Percentiles rank a stretch among this genome's conserved stretches.
Evolutionary conservation across 1,284 basidiomycete species (phyloP).

Genomic region (Neolentinus lepideus): DNA sequence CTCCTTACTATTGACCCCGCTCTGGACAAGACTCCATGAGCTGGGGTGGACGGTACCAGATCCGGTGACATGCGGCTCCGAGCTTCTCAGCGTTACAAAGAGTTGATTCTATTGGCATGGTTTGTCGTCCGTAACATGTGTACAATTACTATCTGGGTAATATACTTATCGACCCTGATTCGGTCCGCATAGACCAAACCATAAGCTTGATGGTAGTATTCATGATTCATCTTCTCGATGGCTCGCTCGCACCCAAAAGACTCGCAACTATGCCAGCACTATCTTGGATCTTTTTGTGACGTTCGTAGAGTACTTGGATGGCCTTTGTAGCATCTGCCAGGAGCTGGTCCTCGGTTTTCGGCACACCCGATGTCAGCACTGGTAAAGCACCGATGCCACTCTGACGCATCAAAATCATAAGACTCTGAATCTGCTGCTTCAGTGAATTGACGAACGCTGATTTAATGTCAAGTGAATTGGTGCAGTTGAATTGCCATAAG

Average conservation of each 20-base stretch:
- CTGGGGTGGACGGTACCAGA: neutral
- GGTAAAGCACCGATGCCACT: conserved; percentile 48
- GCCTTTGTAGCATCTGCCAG: conserved; percentile 27
- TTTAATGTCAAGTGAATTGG: neutral
- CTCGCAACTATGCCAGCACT: conserved; percentile 33
- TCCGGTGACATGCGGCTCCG: too few relatives aligned
- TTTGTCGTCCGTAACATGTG: too few relatives aligned
- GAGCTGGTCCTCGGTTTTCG: conserved; percentile 24
- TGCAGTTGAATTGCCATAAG: conserved; percentile 4
- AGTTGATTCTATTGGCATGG: too few relatives aligned
- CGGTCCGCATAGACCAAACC: neutral
- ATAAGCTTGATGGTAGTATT: neutral
- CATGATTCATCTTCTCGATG: neutral
- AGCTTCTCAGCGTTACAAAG: too few relatives aligned
- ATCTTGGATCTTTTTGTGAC: conserved; percentile 34
- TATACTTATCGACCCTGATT: too few relatives aligned
- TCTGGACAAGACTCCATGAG: neutral
- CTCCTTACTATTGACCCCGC: too few relatives aligned
- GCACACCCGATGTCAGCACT: conserved; percentile 20
- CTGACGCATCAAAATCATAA: conserved; percentile 38
- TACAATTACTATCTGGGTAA: too few relatives aligned
- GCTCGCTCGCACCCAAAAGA: conserved; percentile 19
- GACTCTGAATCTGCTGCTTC: conserved; percentile 34
- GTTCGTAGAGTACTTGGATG: conserved; percentile 32
- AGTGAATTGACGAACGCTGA: conserved; percentile 37